phyloP scores from a whole-genome alignment of 495 filamentous ascomycete genomes.

The Cetradonia linearis region DNA sequence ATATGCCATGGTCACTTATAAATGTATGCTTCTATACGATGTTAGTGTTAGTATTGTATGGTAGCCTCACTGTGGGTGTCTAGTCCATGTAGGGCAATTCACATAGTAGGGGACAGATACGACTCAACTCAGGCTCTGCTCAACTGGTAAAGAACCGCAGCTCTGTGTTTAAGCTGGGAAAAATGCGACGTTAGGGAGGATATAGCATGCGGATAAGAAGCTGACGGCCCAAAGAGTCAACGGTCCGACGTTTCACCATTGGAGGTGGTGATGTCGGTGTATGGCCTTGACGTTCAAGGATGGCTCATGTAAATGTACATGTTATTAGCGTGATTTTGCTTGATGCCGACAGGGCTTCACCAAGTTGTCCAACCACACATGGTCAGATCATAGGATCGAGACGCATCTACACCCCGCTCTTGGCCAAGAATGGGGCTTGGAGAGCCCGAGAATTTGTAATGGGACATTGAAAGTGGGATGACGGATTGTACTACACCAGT shows the following conservation, averaged over 20 bases:
- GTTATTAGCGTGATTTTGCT: not conserved
- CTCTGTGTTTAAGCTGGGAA: not conserved
- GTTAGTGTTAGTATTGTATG: not conserved
- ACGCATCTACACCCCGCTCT: not conserved
- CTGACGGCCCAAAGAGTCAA: not conserved
- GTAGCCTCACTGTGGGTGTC: too few species aligned
- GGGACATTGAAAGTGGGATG: not conserved
- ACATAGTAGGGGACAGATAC: not conserved
- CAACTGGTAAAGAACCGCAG: not conserved
- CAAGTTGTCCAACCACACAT: not conserved
- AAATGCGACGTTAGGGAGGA: not conserved
- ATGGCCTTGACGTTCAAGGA: not conserved
- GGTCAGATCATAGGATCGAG: not conserved
- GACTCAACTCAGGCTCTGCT: not conserved
- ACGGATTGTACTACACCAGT: not conserved
- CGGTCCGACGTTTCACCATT: not conserved
- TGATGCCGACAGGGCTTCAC: not conserved
- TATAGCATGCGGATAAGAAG: not conserved
- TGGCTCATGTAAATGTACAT: not conserved
- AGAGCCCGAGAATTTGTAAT: not conserved
- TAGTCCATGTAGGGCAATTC: not conserved
- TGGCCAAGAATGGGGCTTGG: not conserved
- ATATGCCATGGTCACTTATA: not conserved
- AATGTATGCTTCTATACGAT: not conserved
- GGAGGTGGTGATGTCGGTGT: not conserved